Conservation (phyloP, 2,329 filamentous ascomycete genomes). For the Kalmusia sp. region DNA sequence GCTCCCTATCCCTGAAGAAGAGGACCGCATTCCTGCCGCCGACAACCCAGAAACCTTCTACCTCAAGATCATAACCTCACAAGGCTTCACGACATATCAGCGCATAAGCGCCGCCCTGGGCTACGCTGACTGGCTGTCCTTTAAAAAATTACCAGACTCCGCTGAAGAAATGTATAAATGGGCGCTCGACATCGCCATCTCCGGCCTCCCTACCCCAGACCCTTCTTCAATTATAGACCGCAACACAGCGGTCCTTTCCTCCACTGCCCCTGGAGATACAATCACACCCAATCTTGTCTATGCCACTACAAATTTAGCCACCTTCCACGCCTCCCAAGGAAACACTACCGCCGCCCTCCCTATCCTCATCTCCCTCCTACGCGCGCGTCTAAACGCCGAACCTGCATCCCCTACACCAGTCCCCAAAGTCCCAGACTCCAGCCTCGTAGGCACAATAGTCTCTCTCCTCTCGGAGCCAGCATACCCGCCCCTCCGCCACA, state of each 20-base stretch:
- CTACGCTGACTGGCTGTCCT: constrained; percentile 86
- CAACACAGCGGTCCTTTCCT: constrained; percentile 66
- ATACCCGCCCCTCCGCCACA: constrained; percentile 75
- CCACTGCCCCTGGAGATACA: constrained; percentile 55
- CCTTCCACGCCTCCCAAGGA: constrained; percentile 75
- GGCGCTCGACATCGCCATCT: constrained; percentile 76
- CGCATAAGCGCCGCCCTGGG: constrained; percentile 81
- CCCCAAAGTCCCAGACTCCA: constrained; percentile 28
- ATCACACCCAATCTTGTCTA: constrained; percentile 78
- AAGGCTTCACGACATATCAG: constrained; percentile 80
- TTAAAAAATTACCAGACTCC: constrained; percentile 70
- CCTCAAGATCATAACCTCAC: constrained; percentile 79
- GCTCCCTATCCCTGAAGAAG: constrained; percentile 71
- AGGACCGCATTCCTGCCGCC: constrained; percentile 75
- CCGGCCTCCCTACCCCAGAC: constrained; percentile 56
- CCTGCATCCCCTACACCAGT: constrained; percentile 42
- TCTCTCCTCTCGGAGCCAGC: constrained; percentile 56
- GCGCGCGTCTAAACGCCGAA: constrained; percentile 71
- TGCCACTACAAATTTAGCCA: constrained; percentile 78
- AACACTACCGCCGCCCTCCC: constrained; percentile 76
- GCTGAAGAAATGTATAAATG: constrained; percentile 77
- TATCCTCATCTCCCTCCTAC: constrained; percentile 83
- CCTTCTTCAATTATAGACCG: constrained; percentile 62
- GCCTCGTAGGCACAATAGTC: constrained; percentile 34
- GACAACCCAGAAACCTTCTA: constrained; percentile 77